Evolutionary conservation across 306 rosid genomes (phyloP).

Genomic region (Hippophae gyantsensis): DNA sequence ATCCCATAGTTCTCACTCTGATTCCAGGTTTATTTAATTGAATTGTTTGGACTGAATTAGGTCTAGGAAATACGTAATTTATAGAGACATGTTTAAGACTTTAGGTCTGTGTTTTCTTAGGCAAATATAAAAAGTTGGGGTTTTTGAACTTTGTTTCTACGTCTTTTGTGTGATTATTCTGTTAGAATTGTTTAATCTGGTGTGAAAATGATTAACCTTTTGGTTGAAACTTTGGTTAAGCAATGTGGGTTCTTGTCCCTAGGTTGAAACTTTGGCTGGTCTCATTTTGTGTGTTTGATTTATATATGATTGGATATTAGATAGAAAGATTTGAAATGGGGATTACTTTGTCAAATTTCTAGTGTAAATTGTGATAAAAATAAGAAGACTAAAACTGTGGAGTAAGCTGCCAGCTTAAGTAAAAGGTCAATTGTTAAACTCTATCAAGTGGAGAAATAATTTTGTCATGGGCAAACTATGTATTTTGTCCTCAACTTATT

Average conservation of each 20-base stretch:
- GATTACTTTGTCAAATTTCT: neutral
- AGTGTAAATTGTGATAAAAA: no score
- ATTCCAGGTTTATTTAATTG: constrained; percentile 30
- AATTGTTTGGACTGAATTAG: neutral
- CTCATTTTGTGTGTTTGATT: neutral
- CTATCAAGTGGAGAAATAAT: no score
- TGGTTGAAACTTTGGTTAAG: neutral
- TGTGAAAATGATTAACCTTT: neutral
- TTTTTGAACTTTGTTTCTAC: no score
- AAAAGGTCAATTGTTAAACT: no score
- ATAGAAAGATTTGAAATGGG: neutral
- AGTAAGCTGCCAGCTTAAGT: no score
- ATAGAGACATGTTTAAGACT: neutral
- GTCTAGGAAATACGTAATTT: neutral
- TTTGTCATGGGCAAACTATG: no score
- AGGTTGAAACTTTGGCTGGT: neutral
- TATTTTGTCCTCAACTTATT: no score
- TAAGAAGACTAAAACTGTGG: no score
- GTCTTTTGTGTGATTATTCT: neutral
- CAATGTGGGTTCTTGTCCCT: neutral
- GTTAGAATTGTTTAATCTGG: neutral
- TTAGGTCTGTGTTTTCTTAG: neutral
- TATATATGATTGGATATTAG: neutral
- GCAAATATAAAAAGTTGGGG: neutral
- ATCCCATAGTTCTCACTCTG: constrained; percentile 22